A percentile compares a stretch with the other conserved stretches of the same genome.
Evolutionary conservation across 2,329 filamentous ascomycete genomes (phyloP).

Genomic region (Paraphoma chrysanthemicola): DNA sequence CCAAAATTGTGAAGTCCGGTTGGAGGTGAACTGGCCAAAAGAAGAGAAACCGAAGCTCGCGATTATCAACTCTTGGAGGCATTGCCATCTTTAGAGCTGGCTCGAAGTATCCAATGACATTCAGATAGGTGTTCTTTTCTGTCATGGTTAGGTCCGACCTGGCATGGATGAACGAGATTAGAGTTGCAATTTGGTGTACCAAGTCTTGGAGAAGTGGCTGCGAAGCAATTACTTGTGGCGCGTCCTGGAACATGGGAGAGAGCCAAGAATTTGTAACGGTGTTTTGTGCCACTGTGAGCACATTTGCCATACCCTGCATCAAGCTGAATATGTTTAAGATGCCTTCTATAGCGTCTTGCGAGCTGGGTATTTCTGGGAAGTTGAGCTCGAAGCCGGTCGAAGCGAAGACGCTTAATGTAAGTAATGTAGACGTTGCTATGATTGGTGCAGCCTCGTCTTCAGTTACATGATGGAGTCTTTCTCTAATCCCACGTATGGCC

Average conservation of each 20-base stretch:
- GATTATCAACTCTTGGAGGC: conserved; percentile 35
- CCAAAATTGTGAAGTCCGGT: conserved; percentile 36
- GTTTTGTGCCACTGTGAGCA: conserved; percentile 30
- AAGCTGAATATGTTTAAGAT: conserved; percentile 43
- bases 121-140: conserved; percentile 21
- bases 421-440: conserved; percentile 38
- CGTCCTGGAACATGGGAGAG: conserved; percentile 26
- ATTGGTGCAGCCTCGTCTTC: conserved; percentile 39
- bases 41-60: conserved; percentile 44
- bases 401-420: conserved; percentile 41
- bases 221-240: conserved; percentile 24
- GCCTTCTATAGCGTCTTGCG: conserved; percentile 34
- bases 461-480: conserved; percentile 35
- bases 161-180: conserved; percentile 29
- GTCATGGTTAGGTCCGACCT: conserved; percentile 23
- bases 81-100: conserved; percentile 28
- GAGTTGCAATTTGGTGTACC: conserved; percentile 22
- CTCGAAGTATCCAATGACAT: conserved; percentile 24
- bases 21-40: conserved; percentile 49
- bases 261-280: conserved; percentile 33
- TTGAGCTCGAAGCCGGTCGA: conserved; percentile 35
- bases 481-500: conserved; percentile 41
- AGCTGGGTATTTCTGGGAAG: conserved; percentile 5
- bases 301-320: conserved; percentile 43
- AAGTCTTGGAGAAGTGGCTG: conserved; percentile 39